These are phyloP conservation scores for Pseudomonodictys pantanalensis DNA, from an alignment of 495 filamentous ascomycete genomes.

Conservation along the genomic window DNA sequence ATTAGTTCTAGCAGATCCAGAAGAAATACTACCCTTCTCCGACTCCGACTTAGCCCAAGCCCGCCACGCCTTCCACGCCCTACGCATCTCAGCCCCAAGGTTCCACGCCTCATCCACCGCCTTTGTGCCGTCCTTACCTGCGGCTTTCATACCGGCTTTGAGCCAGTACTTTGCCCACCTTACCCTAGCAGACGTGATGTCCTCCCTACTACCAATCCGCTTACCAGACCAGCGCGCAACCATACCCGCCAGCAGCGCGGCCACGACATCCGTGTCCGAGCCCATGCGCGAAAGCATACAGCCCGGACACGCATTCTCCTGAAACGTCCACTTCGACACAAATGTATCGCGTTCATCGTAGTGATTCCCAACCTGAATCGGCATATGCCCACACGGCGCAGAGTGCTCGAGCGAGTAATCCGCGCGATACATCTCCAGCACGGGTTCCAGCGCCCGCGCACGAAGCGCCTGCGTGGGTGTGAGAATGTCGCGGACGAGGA, in stretches of 20 bases:
- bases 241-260: conserved; percentile 15
- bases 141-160: too few species aligned
- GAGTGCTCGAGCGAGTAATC: not conserved
- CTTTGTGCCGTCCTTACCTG: not conserved
- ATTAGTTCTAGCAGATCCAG: too few species aligned
- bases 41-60: too few species aligned
- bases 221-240: not conserved
- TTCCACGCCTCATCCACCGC: conserved; percentile 17
- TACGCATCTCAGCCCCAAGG: conserved; percentile 12
- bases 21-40: too few species aligned
- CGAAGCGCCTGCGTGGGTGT: not conserved
- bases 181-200: not conserved
- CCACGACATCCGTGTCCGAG: conserved; percentile 1
- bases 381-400: conserved; percentile 2
- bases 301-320: conserved; percentile 17
- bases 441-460: conserved; percentile 16
- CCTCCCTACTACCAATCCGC: not conserved
- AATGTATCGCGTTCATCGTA: not conserved
- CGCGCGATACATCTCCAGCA: conserved; percentile 11
- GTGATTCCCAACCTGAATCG: not conserved
- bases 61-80: not conserved
- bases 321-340: conserved; percentile 7
- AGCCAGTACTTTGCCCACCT: conserved; percentile 12
- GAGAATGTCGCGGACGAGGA: conserved; percentile 8
- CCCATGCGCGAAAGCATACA: conserved; percentile 24